Evolutionary conservation across 495 filamentous ascomycete genomes (phyloP), one percentile per base, ranked within the genome.

Genomic region (Chlorociboria aeruginascens): DNA sequence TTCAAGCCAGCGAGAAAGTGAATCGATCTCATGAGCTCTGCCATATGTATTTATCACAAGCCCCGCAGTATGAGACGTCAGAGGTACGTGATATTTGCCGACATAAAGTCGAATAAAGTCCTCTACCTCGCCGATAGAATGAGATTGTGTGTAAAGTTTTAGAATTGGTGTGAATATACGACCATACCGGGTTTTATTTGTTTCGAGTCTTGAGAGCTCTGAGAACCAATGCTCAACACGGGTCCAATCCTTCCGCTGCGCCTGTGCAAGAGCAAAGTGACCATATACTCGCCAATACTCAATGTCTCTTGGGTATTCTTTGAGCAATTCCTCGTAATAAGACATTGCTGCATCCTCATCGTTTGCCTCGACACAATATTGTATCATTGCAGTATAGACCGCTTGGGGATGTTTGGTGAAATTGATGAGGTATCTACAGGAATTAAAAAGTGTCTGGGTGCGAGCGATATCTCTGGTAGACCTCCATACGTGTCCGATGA

Each of bases 21-120:
- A 40, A 46, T 43, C 52, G 25, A 66, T 51, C 47, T 76, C 72
- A n/a, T 57, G 61, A 16, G 62, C 49, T 37, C 58, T 54, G 9
- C 49, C 67, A 50, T 70, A 74, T 25, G 59, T 61, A 20, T 69
- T 66, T n/a, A 69, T 62, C 55, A 77, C 61, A 7, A 71, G n/a
- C 16, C 63, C 68, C 32, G 70, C 64, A 14, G 65, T 56, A 34
- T 62, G 63, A 31, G 45, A 50, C 42, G 57, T 61, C 20, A 72
- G 30, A 3, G 53, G 51, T 7, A 73, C 54, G n/a, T 55, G 51
- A 6, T 66, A 48, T 11, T 58, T 46, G 12, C 56, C 53, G 11
- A 63, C 49, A 39, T 67, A 74, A 11, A 36, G 41, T 28, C 50
- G 59, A 36, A 70, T 37, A 32, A 73, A 74, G 12, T 58, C 58